phyloP scores from a whole-genome alignment of 177 flowering plant species.

The Vitis hybrid region DNA sequence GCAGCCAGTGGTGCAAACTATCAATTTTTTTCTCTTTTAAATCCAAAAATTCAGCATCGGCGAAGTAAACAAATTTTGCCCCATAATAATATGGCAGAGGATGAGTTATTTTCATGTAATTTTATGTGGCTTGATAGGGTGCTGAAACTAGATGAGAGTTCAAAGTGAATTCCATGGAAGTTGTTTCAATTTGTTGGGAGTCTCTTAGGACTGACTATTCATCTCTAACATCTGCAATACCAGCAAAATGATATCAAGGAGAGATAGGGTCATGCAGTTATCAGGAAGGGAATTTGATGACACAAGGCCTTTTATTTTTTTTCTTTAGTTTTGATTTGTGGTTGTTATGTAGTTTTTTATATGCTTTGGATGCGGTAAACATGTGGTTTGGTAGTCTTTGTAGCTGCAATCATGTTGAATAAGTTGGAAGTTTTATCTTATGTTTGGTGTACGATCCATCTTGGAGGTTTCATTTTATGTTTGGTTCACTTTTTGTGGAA shows the following conservation, averaged over 20 bases:
- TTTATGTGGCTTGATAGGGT: neutral
- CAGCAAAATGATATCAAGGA: slow-evolving; percentile 3
- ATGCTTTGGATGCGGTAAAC: too few relatives aligned
- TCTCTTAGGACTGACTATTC: neutral
- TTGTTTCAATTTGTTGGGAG: neutral
- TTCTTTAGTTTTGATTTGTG: too few relatives aligned
- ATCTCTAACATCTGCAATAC: slow-evolving; percentile 5
- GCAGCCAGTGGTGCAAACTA: slow-evolving; percentile 11
- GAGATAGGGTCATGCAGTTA: neutral
- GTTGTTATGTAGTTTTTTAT: too few relatives aligned
- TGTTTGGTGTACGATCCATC: too few relatives aligned
- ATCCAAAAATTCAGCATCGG: slow-evolving; percentile 6
- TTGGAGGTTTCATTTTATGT: too few relatives aligned
- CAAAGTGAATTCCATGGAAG: neutral
- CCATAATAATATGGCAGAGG: slow-evolving; percentile 11
- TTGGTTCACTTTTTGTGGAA: neutral
- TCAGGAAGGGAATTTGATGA: neutral
- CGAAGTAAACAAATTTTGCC: slow-evolving; percentile 1
- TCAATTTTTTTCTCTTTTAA: slow-evolving; percentile 1
- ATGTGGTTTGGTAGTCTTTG: too few relatives aligned
- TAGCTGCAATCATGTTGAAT: neutral
- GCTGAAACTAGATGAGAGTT: neutral
- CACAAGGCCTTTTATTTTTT: neutral
- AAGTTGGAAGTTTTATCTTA: too few relatives aligned
- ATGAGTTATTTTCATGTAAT: slow-evolving; percentile 7